These are phyloP conservation scores for Alternaria alternata DNA, from an alignment of 2,329 filamentous ascomycete genomes.

Conservation along the genomic window DNA sequence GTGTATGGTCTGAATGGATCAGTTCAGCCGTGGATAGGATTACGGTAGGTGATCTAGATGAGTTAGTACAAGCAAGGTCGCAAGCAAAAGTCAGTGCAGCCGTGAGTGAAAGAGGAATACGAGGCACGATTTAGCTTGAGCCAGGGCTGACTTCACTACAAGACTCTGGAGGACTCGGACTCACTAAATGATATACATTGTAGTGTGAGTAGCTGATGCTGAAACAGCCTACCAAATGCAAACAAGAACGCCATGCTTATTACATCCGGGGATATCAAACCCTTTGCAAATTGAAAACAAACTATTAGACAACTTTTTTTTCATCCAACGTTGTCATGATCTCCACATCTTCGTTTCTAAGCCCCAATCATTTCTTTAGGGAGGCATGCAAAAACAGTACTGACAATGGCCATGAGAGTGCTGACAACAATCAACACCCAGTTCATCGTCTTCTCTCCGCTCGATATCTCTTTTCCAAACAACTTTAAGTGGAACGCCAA, in stretches of 20 bases:
- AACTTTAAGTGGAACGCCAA: slow-evolving; percentile 90
- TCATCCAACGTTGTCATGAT: background rate
- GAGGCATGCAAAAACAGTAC: slow-evolving; percentile 88
- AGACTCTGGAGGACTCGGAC: too few species aligned
- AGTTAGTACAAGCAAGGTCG: background rate
- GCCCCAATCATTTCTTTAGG: slow-evolving; percentile 67
- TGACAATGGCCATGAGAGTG: slow-evolving; percentile 73
- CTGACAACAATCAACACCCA: slow-evolving; percentile 76
- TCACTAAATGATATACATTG: background rate
- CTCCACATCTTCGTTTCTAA: slow-evolving; percentile 1
- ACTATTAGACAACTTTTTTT: slow-evolving; percentile 2
- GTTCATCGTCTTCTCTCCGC: slow-evolving; percentile 69
- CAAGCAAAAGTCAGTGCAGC: background rate
- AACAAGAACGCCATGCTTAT: slow-evolving; percentile 12
- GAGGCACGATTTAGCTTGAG: background rate
- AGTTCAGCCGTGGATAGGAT: background rate
- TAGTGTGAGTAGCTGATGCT: background rate
- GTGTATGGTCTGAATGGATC: background rate
- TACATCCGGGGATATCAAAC: slow-evolving; percentile 8
- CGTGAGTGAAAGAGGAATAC: background rate
- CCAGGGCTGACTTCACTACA: background rate
- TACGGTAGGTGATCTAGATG: too few species aligned
- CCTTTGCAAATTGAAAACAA: background rate
- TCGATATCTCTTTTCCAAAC: slow-evolving; percentile 75
- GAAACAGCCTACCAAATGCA: slow-evolving; percentile 12